phyloP scores from a whole-genome alignment of 352 stramenopile genomes.

The Aphanomyces euteiches region DNA sequence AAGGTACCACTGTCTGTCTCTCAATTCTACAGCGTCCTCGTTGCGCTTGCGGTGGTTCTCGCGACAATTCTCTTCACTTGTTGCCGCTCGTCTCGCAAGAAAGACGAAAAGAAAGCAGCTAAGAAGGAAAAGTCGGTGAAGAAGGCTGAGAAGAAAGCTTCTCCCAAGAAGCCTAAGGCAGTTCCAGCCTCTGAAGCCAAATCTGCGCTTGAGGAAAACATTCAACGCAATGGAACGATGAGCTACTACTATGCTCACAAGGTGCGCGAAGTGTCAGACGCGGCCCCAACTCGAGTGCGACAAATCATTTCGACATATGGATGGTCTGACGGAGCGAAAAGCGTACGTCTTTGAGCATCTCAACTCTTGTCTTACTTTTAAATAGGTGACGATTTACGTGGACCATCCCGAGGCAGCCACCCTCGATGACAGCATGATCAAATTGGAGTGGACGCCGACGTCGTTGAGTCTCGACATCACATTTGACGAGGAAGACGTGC shows the following conservation, averaged over 20 bases:
- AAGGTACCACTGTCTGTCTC: slow-evolving; percentile 39
- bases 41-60: slow-evolving; percentile 42
- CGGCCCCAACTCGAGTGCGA: slow-evolving; percentile 35
- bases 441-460: slow-evolving; percentile 76
- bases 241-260: slow-evolving; percentile 84
- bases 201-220: slow-evolving; percentile 58
- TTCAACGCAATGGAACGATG: slow-evolving; percentile 64
- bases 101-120: slow-evolving; percentile 7
- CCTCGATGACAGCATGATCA: slow-evolving; percentile 57
- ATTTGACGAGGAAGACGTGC: slow-evolving; percentile 41
- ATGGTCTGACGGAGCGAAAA: slow-evolving; percentile 72
- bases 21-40: slow-evolving; percentile 40
- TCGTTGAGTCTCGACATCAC: slow-evolving; percentile 73
- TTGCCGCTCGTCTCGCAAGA: slow-evolving; percentile 6
- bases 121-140: slow-evolving; percentile 38
- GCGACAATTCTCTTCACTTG: slow-evolving; percentile 29
- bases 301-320: slow-evolving; percentile 71
- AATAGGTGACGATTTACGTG: slow-evolving; percentile 60
- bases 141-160: slow-evolving; percentile 28
- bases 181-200: slow-evolving; percentile 23
- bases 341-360: slow-evolving; percentile 32
- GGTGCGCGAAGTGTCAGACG: slow-evolving; percentile 33
- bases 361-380: not conserved
- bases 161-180: not conserved
- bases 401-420: slow-evolving; percentile 51